Conservation (phyloP, 371 early-diverging fungal species). For the Chytridium lagenaria region DNA sequence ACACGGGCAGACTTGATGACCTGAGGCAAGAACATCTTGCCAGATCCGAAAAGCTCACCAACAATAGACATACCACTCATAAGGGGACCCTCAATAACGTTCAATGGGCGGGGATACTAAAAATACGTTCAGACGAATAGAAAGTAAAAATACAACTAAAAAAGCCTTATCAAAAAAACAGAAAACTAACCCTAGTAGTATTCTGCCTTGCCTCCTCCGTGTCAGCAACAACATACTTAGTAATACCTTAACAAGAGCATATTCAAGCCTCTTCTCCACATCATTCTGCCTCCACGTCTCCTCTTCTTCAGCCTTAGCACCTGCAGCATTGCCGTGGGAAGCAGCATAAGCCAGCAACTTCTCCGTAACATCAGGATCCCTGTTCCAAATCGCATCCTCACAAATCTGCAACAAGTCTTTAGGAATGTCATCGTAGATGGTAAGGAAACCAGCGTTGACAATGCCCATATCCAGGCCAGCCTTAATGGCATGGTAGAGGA, state of each 20-base stretch:
- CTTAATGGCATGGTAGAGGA: slow-evolving; percentile 88
- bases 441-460: slow-evolving; percentile 92
- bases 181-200: slow-evolving; percentile 35
- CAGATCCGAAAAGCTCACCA: slow-evolving; percentile 90
- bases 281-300: slow-evolving; percentile 85
- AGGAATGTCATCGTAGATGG: slow-evolving; percentile 92
- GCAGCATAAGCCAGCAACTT: slow-evolving; percentile 88
- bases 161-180: neutral
- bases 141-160: neutral
- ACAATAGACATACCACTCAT: slow-evolving; percentile 94
- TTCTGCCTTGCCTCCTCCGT: slow-evolving; percentile 85
- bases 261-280: slow-evolving; percentile 76
- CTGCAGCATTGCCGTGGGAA: slow-evolving; percentile 68
- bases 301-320: slow-evolving; percentile 69
- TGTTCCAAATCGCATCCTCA: slow-evolving; percentile 91
- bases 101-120: slow-evolving; percentile 81
- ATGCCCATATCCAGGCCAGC: slow-evolving; percentile 97
- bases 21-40: slow-evolving; percentile 97
- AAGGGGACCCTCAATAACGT: slow-evolving; percentile 94
- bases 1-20: slow-evolving; percentile 92
- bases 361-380: slow-evolving; percentile 88
- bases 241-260: slow-evolving; percentile 89
- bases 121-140: neutral
- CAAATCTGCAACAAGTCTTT: slow-evolving; percentile 88
- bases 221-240: slow-evolving; percentile 89